Evolutionary conservation across 73 alveolate genomes (phyloP).

Genomic region (Paramecium biaurelia): DNA sequence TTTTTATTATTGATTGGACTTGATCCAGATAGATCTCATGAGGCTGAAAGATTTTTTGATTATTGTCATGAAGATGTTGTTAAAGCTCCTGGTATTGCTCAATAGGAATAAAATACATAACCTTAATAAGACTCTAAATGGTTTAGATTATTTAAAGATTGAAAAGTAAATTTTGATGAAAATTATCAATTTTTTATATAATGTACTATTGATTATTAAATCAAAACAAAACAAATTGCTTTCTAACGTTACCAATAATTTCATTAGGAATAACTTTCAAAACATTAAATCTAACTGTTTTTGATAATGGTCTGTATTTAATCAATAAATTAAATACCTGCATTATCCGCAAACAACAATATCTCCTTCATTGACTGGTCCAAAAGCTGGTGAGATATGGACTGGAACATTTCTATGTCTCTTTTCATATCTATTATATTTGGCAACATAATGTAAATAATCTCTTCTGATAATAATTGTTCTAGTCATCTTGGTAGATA

Average conservation of each 20-base stretch:
- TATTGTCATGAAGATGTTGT: slow-evolving; percentile 51
- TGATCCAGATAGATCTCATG: slow-evolving; percentile 15
- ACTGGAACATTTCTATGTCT: slow-evolving; percentile 95
- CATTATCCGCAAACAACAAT: slow-evolving; percentile 99
- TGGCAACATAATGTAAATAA: slow-evolving; percentile 97
- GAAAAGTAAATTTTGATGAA: neutral
- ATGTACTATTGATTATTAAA: neutral
- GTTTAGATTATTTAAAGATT: slow-evolving; percentile 27
- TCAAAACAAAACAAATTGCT: slow-evolving; percentile 89
- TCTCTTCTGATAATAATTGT: slow-evolving; percentile 98
- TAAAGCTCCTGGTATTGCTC: neutral
- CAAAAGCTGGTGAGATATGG: slow-evolving; percentile 90
- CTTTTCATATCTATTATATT: slow-evolving; percentile 94
- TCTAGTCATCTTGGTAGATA: slow-evolving; percentile 97
- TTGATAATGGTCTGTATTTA: slow-evolving; percentile 89
- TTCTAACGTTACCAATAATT: slow-evolving; percentile 93
- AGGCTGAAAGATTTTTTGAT: slow-evolving; percentile 50
- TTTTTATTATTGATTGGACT: slow-evolving; percentile 27
- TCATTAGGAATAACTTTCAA: slow-evolving; percentile 92
- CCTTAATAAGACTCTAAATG: neutral
- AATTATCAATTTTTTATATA: neutral
- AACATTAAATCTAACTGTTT: slow-evolving; percentile 99
- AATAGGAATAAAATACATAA: neutral
- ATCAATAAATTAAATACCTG: slow-evolving; percentile 69
- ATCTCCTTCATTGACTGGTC: slow-evolving; percentile 95